Evolutionary conservation across 2,329 filamentous ascomycete species (phyloP).

Genomic region (Diaporthe australafricana): DNA sequence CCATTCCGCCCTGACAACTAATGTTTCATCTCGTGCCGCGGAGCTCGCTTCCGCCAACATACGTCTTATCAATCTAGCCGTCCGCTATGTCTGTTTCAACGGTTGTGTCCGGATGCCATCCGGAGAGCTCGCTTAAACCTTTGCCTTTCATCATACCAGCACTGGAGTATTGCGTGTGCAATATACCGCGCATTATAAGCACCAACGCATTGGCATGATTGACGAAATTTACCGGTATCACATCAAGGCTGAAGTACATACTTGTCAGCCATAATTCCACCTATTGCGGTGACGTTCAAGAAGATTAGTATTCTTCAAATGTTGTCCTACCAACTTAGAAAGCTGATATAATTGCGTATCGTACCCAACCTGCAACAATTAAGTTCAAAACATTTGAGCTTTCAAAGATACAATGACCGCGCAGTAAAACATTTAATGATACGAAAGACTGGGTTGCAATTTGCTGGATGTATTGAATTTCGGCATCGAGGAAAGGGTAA

Average conservation of each 20-base stretch:
- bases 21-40: slow-evolving; percentile 1
- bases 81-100: neutral
- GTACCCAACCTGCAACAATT: too few species aligned
- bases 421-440: too few species aligned
- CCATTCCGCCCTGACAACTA: neutral
- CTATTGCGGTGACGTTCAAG: neutral
- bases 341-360: too few species aligned
- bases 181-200: neutral
- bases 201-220: neutral
- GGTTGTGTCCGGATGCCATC: neutral
- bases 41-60: neutral
- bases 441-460: too few species aligned
- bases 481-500: too few species aligned
- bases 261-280: neutral
- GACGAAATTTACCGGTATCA: neutral
- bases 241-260: neutral
- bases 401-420: too few species aligned
- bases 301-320: neutral
- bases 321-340: too few species aligned
- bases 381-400: too few species aligned
- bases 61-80: neutral
- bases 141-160: neutral
- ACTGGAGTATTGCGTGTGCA: neutral
- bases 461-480: too few species aligned
- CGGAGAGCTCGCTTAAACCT: slow-evolving; percentile 2